Percentiles rank a stretch among this genome's conserved stretches.
Evolutionary conservation across 208 protist species (phyloP).

Genomic region (Herpetomonas samuelpessoai): DNA sequence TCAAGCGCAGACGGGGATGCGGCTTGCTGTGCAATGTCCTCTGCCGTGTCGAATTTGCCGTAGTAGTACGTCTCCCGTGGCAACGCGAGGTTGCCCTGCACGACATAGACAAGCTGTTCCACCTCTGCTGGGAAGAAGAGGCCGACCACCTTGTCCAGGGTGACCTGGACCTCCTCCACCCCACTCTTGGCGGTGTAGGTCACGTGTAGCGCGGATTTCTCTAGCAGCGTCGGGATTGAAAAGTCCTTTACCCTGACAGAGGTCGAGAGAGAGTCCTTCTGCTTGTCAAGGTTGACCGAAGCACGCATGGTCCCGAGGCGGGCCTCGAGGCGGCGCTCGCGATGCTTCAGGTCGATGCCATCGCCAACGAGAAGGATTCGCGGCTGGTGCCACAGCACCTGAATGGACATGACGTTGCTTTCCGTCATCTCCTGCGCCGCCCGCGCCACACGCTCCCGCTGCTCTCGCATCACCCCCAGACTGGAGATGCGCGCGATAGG

Average conservation of each 20-base stretch:
- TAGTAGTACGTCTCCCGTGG: conserved; percentile 51
- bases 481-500: conserved; percentile 73
- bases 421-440: conserved; percentile 57
- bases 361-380: conserved; percentile 66
- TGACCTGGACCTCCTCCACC: conserved; percentile 25
- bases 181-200: conserved; percentile 20
- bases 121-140: conserved; percentile 60
- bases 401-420: conserved; percentile 34
- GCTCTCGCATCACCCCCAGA: conserved; percentile 81
- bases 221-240: conserved; percentile 62
- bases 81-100: conserved; percentile 63
- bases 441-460: conserved; percentile 56
- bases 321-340: conserved; percentile 45
- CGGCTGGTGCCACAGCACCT: conserved; percentile 73
- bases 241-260: conserved; percentile 59
- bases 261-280: conserved; percentile 21
- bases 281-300: conserved; percentile 43
- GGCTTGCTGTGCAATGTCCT: neutral
- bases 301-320: conserved; percentile 71
- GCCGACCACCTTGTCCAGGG: conserved; percentile 48
- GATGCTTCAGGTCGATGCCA: conserved; percentile 42
- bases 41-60: conserved; percentile 15
- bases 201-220: conserved; percentile 50
- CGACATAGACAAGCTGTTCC: conserved; percentile 52
- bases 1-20: neutral